A percentile compares a stretch with the other conserved stretches of the same genome.
Conservation (phyloP, 805 yeast species). For the Ogataea ramenticola region DNA sequence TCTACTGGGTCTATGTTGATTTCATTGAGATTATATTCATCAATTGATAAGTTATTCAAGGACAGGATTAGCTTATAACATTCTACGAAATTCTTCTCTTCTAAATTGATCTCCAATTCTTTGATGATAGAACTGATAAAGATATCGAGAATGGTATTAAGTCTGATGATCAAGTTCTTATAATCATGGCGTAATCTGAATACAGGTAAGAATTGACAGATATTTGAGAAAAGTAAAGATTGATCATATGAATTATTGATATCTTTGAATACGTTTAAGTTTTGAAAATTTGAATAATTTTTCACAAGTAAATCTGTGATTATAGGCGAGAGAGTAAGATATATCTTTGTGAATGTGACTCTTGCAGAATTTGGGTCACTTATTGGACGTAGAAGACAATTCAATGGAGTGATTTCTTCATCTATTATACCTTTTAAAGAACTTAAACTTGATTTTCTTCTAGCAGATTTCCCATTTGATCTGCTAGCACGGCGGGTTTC, state of each 20-base stretch:
- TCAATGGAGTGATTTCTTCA: slow-evolving; percentile 17
- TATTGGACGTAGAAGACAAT: slow-evolving; percentile 16
- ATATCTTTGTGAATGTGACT: slow-evolving; percentile 17
- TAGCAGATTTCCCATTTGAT: background rate
- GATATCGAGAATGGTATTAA: slow-evolving; percentile 53
- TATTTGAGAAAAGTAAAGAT: slow-evolving; percentile 23
- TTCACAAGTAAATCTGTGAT: slow-evolving; percentile 23
- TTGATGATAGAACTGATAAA: slow-evolving; percentile 64
- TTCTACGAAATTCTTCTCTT: slow-evolving; percentile 34
- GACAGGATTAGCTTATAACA: slow-evolving; percentile 23
- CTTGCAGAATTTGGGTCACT: slow-evolving; percentile 19
- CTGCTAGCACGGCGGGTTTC: no score
- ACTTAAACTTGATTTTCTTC: slow-evolving; percentile 4
- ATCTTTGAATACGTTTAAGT: slow-evolving; percentile 20
- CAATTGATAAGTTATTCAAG: slow-evolving; percentile 15
- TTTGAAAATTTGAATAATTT: slow-evolving; percentile 27
- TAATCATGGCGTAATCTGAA: slow-evolving; percentile 15
- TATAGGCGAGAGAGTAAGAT: slow-evolving; percentile 22
- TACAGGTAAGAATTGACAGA: slow-evolving; percentile 19
- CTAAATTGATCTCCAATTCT: slow-evolving; percentile 58
- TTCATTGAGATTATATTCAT: slow-evolving; percentile 15
- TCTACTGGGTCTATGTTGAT: slow-evolving; percentile 30
- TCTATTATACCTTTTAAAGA: slow-evolving; percentile 2
- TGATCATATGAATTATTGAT: slow-evolving; percentile 25
- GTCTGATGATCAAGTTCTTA: slow-evolving; percentile 24